phyloP scores from a whole-genome alignment of 2,329 filamentous ascomycete species.

The Sporothrix variecibatus region DNA sequence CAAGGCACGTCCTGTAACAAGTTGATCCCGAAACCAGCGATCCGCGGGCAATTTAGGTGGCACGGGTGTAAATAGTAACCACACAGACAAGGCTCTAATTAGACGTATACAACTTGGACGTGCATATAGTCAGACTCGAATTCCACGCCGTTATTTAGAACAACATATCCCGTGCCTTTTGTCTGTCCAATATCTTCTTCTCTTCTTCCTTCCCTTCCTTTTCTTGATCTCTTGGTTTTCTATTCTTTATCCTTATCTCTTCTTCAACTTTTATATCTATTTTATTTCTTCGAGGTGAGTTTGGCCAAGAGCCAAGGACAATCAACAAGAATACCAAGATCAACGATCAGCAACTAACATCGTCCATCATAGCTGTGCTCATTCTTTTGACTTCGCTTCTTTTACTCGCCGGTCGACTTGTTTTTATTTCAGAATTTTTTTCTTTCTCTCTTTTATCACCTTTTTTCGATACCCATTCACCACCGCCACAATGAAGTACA shows the following conservation, averaged over 20 bases:
- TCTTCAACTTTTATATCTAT: neutral
- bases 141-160: neutral
- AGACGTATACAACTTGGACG: neutral
- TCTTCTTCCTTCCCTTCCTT: neutral
- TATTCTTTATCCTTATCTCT: neutral
- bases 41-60: neutral
- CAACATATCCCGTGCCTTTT: neutral
- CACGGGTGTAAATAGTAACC: neutral
- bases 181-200: neutral
- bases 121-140: neutral
- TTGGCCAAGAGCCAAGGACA: neutral
- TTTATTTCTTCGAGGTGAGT: conserved; percentile 14
- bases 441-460: neutral
- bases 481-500: conserved; percentile 29
- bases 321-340: neutral
- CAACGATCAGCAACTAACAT: neutral
- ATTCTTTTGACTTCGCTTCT: neutral
- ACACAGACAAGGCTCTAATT: neutral
- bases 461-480: neutral
- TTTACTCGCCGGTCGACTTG: conserved; percentile 27
- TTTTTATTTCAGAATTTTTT: neutral
- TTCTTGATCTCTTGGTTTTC: neutral
- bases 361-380: conserved; percentile 25
- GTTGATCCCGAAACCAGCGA: neutral
- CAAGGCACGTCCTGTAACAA: neutral